phyloP scores from a whole-genome alignment of 1,284 basidiomycete species.

The Naganishia sp. region DNA sequence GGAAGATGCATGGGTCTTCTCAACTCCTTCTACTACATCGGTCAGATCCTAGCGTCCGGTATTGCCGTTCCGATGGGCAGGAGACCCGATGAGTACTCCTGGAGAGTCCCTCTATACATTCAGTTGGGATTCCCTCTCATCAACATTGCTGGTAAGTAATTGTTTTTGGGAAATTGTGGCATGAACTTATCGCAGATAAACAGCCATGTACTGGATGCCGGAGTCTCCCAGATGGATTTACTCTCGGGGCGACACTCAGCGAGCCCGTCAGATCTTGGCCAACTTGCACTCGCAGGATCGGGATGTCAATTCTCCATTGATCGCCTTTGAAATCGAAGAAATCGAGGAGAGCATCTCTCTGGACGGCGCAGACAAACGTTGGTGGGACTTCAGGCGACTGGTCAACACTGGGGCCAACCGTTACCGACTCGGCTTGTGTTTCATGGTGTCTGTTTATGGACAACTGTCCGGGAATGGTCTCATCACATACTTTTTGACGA shows the following conservation, averaged over 20 bases:
- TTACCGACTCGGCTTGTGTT: slow-evolving; percentile 59
- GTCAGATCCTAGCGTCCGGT: slow-evolving; percentile 59
- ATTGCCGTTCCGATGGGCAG: slow-evolving; percentile 61
- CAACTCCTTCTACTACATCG: slow-evolving; percentile 59
- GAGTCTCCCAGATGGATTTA: slow-evolving; percentile 60
- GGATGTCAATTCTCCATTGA: slow-evolving; percentile 58
- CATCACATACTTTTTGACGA: slow-evolving; percentile 52
- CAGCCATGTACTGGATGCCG: slow-evolving; percentile 53
- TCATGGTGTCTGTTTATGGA: slow-evolving; percentile 49
- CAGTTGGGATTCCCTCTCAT: not conserved
- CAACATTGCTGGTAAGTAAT: slow-evolving; percentile 7
- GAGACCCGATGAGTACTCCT: slow-evolving; percentile 56
- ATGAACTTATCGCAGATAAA: slow-evolving; percentile 54
- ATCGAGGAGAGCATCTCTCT: slow-evolving; percentile 58
- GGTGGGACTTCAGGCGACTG: slow-evolving; percentile 62
- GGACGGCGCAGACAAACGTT: slow-evolving; percentile 46
- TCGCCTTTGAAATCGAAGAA: slow-evolving; percentile 60
- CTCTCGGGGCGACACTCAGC: slow-evolving; percentile 54
- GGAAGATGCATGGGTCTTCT: slow-evolving; percentile 60
- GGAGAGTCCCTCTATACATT: slow-evolving; percentile 59
- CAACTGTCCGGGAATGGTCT: slow-evolving; percentile 44
- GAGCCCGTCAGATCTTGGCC: slow-evolving; percentile 57
- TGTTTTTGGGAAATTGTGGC: slow-evolving; percentile 46
- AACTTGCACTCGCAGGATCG: slow-evolving; percentile 58
- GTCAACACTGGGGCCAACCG: slow-evolving; percentile 57